Percentiles rank a stretch among this genome's conserved stretches.
Conservation (phyloP, 164 flowering plant genomes). For the Piper betle region DNA sequence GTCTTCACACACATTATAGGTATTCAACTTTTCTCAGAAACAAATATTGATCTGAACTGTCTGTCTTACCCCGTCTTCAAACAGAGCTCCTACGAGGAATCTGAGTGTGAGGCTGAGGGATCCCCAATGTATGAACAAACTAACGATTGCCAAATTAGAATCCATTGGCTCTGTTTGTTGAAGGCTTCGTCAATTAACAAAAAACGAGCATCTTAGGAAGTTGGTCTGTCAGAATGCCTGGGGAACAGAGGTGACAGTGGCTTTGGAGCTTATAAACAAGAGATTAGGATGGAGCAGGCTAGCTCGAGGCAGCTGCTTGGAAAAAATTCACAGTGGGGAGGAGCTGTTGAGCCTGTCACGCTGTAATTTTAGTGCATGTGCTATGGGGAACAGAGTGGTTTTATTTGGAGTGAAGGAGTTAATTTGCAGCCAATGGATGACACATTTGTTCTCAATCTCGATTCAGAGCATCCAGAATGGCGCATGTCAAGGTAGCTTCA, state of each 20-base stretch:
- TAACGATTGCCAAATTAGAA: conserved; percentile 12
- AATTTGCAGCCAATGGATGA: no score
- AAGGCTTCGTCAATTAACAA: no score
- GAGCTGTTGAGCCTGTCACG: conserved; percentile 82
- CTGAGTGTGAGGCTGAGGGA: no score
- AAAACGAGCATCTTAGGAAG: conserved; percentile 71
- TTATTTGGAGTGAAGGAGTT: conserved; percentile 81
- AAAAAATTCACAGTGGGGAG: conserved; percentile 66
- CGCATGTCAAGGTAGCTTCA: conserved; percentile 48
- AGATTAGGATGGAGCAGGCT: conserved; percentile 74
- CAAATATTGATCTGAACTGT: conserved; percentile 50
- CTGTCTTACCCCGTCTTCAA: conserved; percentile 80
- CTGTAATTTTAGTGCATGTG: no score
- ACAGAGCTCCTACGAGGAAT: no score
- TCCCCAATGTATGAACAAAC: no score
- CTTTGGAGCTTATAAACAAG: conserved; percentile 54
- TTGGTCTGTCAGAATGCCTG: conserved; percentile 87
- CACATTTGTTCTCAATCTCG: no score
- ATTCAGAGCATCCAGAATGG: no score
- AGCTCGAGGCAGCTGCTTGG: conserved; percentile 80
- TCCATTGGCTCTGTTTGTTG: conserved; percentile 76
- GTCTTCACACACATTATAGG: conserved; percentile 68
- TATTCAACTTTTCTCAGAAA: no score
- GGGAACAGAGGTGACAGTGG: conserved; percentile 74
- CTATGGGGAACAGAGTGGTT: conserved; percentile 72